Conservation (phyloP, 495 filamentous ascomycete genomes). For the Aspergillus carlsbadensis region DNA sequence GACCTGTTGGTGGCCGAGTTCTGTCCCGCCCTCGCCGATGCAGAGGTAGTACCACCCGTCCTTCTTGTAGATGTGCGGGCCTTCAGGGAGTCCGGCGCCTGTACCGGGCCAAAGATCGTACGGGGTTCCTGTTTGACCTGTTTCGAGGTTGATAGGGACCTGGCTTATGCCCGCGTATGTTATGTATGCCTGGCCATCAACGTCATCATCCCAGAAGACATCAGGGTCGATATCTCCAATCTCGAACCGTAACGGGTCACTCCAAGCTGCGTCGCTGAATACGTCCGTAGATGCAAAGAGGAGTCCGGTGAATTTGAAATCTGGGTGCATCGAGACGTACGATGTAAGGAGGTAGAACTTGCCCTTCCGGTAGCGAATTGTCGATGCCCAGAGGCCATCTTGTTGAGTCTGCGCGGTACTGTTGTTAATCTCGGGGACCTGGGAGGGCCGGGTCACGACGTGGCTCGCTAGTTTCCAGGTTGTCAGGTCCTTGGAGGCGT, state of each 20-base stretch:
- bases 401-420: slow-evolving; percentile 15
- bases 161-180: slow-evolving; percentile 11
- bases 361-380: slow-evolving; percentile 24
- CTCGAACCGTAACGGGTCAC: slow-evolving; percentile 18
- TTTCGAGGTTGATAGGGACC: slow-evolving; percentile 19
- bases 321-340: slow-evolving; percentile 9
- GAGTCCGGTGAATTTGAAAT: slow-evolving; percentile 7
- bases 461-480: slow-evolving; percentile 26
- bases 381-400: slow-evolving; percentile 25
- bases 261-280: slow-evolving; percentile 21
- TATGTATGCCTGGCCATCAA: slow-evolving; percentile 9
- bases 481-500: slow-evolving; percentile 21
- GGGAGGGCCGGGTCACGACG: slow-evolving; percentile 12
- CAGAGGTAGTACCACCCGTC: slow-evolving; percentile 58
- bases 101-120: slow-evolving; percentile 57
- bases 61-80: slow-evolving; percentile 58
- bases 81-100: slow-evolving; percentile 56
- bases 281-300: slow-evolving; percentile 20
- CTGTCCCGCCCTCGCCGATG: slow-evolving; percentile 64
- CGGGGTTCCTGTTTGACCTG: slow-evolving; percentile 9
- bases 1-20: slow-evolving; percentile 53
- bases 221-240: slow-evolving; percentile 22
- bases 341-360: slow-evolving; percentile 20
- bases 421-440: slow-evolving; percentile 18
- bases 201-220: slow-evolving; percentile 28